Percentiles rank a stretch among this genome's conserved stretches.
These are phyloP conservation scores for Moniliophthora roreri DNA, from an alignment of 1,284 basidiomycete species.

Conservation along the genomic window DNA sequence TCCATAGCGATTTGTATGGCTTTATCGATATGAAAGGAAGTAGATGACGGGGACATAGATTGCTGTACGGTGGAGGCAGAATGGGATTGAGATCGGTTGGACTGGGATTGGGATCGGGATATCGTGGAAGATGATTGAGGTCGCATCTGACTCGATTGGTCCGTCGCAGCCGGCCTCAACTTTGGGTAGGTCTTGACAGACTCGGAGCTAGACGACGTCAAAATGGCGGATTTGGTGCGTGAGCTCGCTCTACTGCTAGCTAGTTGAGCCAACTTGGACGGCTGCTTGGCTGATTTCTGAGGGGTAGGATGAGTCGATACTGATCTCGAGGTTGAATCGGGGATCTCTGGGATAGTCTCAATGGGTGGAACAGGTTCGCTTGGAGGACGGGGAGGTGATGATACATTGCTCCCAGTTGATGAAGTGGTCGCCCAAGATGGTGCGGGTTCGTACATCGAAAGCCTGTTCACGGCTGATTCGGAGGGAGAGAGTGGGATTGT, in stretches of 20 bases:
- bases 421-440: slow-evolving; percentile 50
- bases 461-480: slow-evolving; percentile 68
- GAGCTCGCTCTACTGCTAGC: slow-evolving; percentile 38
- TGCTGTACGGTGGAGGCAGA: slow-evolving; percentile 1
- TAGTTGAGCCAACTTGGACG: slow-evolving; percentile 13
- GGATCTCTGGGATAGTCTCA: slow-evolving; percentile 56
- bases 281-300: slow-evolving; percentile 49
- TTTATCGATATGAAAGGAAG: slow-evolving; percentile 54
- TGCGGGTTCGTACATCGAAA: slow-evolving; percentile 59
- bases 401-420: slow-evolving; percentile 33
- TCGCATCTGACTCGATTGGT: too few relatives aligned
- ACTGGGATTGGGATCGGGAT: too few relatives aligned
- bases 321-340: slow-evolving; percentile 52
- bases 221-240: slow-evolving; percentile 45
- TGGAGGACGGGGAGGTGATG: slow-evolving; percentile 35
- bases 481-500: slow-evolving; percentile 62
- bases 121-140: too few relatives aligned
- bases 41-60: slow-evolving; percentile 36
- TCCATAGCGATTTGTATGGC: slow-evolving; percentile 58
- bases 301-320: slow-evolving; percentile 32
- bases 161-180: slow-evolving; percentile 61
- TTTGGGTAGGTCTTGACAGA: slow-evolving; percentile 67
- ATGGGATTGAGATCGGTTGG: slow-evolving; percentile 19
- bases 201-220: slow-evolving; percentile 47
- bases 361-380: slow-evolving; percentile 43